Conservation (phyloP, 306 rosid species). For the Nissolia schottii region DNA sequence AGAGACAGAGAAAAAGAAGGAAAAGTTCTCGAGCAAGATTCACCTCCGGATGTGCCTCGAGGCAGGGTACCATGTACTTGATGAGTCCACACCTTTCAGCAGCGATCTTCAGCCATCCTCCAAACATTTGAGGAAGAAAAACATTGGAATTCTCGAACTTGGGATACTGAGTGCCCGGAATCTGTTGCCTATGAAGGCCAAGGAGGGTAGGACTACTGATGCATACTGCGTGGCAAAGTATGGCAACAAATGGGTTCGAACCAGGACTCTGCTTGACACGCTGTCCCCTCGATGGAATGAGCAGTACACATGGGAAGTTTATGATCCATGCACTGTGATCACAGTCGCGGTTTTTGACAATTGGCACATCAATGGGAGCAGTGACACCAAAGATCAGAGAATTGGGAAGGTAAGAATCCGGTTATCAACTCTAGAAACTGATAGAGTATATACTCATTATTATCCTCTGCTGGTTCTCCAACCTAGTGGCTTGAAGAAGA, state of each 20-base stretch:
- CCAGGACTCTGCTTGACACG: slow-evolving; percentile 76
- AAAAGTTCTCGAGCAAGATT: slow-evolving; percentile 90
- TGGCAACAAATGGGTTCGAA: slow-evolving; percentile 93
- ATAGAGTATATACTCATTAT: slow-evolving; percentile 75
- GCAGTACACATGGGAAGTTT: slow-evolving; percentile 95
- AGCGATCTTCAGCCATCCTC: slow-evolving; percentile 93
- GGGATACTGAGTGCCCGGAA: slow-evolving; percentile 86
- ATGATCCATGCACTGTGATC: slow-evolving; percentile 85
- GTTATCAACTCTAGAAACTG: slow-evolving; percentile 77
- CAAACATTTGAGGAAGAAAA: slow-evolving; percentile 49
- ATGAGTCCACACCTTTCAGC: slow-evolving; percentile 88
- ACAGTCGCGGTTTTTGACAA: slow-evolving; percentile 85
- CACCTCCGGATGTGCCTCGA: slow-evolving; percentile 67
- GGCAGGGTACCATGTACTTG: slow-evolving; percentile 86
- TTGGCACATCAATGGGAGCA: slow-evolving; percentile 58
- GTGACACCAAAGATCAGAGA: slow-evolving; percentile 56
- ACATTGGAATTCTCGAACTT: slow-evolving; percentile 80
- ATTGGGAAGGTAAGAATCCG: slow-evolving; percentile 93
- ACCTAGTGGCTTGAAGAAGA: slow-evolving; percentile 64
- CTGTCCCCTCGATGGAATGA: slow-evolving; percentile 87
- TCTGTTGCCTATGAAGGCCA: slow-evolving; percentile 77
- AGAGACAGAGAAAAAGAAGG: slow-evolving; percentile 67
- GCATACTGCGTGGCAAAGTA: slow-evolving; percentile 96
- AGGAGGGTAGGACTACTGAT: slow-evolving; percentile 65
- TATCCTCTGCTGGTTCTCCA: slow-evolving; percentile 80